A percentile compares a stretch with the other conserved stretches of the same genome.
These are phyloP conservation scores for Fusarium buharicum DNA, from an alignment of 2,329 filamentous ascomycete species.

Conservation along the genomic window DNA sequence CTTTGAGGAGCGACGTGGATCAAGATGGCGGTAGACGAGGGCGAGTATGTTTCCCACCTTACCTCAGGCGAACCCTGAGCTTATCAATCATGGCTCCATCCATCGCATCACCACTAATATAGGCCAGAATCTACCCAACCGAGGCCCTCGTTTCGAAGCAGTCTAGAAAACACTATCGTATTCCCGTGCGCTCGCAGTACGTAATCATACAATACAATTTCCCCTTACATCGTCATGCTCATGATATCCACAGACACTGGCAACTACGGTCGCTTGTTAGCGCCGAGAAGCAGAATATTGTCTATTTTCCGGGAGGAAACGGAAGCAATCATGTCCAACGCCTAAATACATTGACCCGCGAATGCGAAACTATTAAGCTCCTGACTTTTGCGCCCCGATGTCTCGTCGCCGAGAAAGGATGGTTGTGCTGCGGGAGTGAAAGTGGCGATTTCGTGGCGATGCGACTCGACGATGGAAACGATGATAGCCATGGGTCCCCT, in stretches of 20 bases:
- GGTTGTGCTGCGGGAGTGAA: constrained; percentile 91
- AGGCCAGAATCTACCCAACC: constrained; percentile 70
- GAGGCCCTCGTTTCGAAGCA: constrained; percentile 70
- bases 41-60: constrained; percentile 54
- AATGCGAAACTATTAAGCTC: constrained; percentile 77
- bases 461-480: constrained; percentile 61
- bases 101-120: constrained; percentile 16
- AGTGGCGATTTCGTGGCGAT: constrained; percentile 88
- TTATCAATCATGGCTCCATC: constrained; percentile 28
- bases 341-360: constrained; percentile 74
- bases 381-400: constrained; percentile 83
- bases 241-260: constrained; percentile 71
- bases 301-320: constrained; percentile 85
- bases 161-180: constrained; percentile 73
- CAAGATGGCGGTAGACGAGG: constrained; percentile 66
- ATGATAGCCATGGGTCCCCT: constrained; percentile 43
- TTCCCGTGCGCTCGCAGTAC: constrained; percentile 73
- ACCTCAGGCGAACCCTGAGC: neutral
- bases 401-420: constrained; percentile 85
- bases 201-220: constrained; percentile 47
- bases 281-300: constrained; percentile 76
- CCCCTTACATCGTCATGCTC: constrained; percentile 15
- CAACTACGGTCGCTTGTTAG: constrained; percentile 92
- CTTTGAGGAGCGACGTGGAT: constrained; percentile 23
- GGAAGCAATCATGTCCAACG: constrained; percentile 73